Percentiles rank a stretch among this genome's conserved stretches.
Conservation (phyloP, 768 basidiomycete genomes). For the Galerina marginata region DNA sequence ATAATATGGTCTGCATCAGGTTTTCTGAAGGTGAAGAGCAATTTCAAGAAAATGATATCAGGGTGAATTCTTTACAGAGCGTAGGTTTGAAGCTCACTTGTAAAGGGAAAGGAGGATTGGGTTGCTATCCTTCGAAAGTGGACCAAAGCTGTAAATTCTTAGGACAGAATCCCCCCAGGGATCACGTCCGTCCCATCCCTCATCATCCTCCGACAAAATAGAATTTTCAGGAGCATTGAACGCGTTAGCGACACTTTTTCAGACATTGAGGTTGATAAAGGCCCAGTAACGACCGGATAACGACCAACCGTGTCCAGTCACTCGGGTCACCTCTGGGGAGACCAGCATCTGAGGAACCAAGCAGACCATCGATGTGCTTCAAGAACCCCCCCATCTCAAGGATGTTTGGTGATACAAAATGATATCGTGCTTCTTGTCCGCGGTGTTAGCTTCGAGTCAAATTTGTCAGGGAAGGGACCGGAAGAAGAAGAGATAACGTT, state of each 20-base stretch:
- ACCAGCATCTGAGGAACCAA: conserved; percentile 15
- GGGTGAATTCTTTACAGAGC: background rate
- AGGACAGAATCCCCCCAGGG: conserved; percentile 22
- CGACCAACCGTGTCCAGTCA: conserved; percentile 21
- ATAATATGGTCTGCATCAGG: conserved; percentile 14
- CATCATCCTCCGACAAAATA: conserved; percentile 4
- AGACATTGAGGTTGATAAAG: background rate
- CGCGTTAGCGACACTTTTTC: background rate
- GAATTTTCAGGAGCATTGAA: background rate
- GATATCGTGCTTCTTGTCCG: background rate
- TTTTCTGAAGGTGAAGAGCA: conserved; percentile 11
- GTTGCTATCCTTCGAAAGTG: background rate
- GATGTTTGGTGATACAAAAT: background rate
- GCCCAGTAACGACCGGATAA: background rate
- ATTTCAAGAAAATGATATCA: background rate
- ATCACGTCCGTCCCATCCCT: conserved; percentile 6
- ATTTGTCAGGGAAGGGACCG: too few relatives aligned
- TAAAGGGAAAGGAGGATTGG: conserved; percentile 12
- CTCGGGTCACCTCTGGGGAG: conserved; percentile 5
- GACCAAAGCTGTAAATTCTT: conserved; percentile 4
- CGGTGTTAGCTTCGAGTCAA: background rate
- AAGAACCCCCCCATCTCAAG: conserved; percentile 15
- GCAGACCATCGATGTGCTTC: conserved; percentile 19
- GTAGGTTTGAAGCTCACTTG: conserved; percentile 10
- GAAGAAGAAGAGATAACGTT: too few relatives aligned